Evolutionary conservation across 2,329 filamentous ascomycete genomes (phyloP).

Genomic region (Claviceps sp.): DNA sequence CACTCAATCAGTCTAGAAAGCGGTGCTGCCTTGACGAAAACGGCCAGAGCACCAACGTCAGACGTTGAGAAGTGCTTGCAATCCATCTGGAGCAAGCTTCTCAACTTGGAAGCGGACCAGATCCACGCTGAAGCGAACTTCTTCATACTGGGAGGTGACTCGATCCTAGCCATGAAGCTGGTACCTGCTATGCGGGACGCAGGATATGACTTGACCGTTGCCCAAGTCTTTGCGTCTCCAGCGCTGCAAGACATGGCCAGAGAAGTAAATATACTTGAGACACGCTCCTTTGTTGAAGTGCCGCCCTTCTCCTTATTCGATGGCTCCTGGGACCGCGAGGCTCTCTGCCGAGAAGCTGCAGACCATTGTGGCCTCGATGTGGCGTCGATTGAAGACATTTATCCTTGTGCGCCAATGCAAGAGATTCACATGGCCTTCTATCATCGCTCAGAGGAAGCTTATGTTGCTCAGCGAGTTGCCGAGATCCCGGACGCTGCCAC

Average conservation of each 20-base stretch:
- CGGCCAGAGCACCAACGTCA: background rate
- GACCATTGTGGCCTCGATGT: conserved; percentile 7
- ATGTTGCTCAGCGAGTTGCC: conserved; percentile 8
- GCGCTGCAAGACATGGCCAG: background rate
- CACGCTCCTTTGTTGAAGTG: background rate
- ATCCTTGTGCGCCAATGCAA: conserved; percentile 13
- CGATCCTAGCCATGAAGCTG: conserved; percentile 1
- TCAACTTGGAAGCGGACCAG: background rate
- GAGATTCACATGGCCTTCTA: conserved; percentile 10
- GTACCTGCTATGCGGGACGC: background rate
- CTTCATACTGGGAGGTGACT: conserved; percentile 3
- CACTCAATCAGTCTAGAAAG: background rate
- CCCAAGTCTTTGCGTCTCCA: background rate
- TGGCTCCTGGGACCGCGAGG: background rate
- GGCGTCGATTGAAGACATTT: conserved; percentile 9
- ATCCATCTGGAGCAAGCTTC: background rate
- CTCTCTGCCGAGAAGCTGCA: conserved; percentile 1
- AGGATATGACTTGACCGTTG: conserved; percentile 1
- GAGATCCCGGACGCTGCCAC: conserved; percentile 5
- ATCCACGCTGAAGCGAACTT: background rate
- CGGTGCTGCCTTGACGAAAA: background rate
- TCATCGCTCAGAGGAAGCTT: conserved; percentile 6
- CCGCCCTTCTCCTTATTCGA: conserved; percentile 1
- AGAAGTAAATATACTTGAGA: background rate
- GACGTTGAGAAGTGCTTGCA: background rate